A percentile compares a stretch with the other conserved stretches of the same genome.
These are phyloP conservation scores for Albatrellus ellisii DNA, from an alignment of 768 basidiomycete genomes.

Conservation along the genomic window DNA sequence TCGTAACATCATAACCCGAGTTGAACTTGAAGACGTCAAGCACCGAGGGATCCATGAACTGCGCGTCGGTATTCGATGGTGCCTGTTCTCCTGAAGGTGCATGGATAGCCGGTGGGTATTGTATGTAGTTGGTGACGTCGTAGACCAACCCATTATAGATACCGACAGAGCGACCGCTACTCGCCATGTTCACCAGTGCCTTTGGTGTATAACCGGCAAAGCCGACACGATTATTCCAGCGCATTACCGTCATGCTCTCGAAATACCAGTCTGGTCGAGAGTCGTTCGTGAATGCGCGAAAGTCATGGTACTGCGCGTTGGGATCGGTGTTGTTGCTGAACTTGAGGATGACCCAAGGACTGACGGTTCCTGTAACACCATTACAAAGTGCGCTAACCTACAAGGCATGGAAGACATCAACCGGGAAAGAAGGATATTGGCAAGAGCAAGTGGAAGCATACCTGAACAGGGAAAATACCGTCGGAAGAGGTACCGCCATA, in stretches of 20 bases:
- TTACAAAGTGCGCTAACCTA: constrained; percentile 90
- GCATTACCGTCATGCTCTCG: constrained; percentile 86
- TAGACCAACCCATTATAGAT: constrained; percentile 83
- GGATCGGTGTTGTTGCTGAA: constrained; percentile 64
- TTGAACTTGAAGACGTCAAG: constrained; percentile 64
- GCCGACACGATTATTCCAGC: constrained; percentile 78
- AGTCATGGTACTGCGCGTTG: constrained; percentile 88
- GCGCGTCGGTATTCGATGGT: constrained; percentile 25
- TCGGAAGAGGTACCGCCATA: constrained; percentile 75
- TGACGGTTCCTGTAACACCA: constrained; percentile 68
- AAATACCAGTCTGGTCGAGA: constrained; percentile 98
- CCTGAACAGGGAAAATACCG: constrained; percentile 89
- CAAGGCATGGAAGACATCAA: constrained; percentile 3
- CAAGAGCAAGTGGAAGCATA: constrained; percentile 16
- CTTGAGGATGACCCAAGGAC: constrained; percentile 61
- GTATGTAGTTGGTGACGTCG: constrained; percentile 74
- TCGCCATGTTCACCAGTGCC: constrained; percentile 62
- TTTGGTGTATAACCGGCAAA: constrained; percentile 77
- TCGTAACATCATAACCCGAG: constrained; percentile 75
- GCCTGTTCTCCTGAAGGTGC: constrained; percentile 33
- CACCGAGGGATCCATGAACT: constrained; percentile 65
- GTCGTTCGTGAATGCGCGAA: constrained; percentile 80
- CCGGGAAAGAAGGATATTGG: background rate
- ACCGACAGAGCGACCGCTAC: constrained; percentile 49
- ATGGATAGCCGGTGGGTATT: constrained; percentile 43